Percentiles rank a stretch among this genome's conserved stretches.
phyloP scores from a whole-genome alignment of 257 asterid genomes.

The Solanum dulcamara region DNA sequence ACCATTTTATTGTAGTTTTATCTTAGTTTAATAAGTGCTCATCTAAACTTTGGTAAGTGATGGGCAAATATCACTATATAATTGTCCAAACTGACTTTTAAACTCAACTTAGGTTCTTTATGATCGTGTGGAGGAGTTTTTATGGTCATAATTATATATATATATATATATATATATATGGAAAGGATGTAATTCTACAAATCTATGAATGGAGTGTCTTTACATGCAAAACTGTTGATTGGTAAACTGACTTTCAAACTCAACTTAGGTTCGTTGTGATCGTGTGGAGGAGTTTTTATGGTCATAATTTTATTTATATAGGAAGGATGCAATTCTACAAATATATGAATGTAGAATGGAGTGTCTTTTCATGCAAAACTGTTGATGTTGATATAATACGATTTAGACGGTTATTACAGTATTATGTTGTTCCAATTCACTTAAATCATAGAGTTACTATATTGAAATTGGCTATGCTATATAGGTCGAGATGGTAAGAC shows the following conservation, averaged over 20 bases:
- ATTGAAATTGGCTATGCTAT: not conserved
- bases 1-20: not conserved
- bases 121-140: not conserved
- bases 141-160: not conserved
- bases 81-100: not conserved
- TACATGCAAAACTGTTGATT: not conserved
- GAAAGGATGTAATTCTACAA: not conserved
- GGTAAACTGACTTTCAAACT: not conserved
- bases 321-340: not conserved
- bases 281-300: not conserved
- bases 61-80: not conserved
- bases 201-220: not conserved
- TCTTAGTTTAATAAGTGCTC: not conserved
- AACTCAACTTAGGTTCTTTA: not conserved
- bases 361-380: not conserved
- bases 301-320: not conserved
- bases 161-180: not conserved
- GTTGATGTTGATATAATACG: not conserved
- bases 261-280: not conserved
- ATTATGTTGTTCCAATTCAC: not conserved
- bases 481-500: not conserved
- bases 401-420: not conserved
- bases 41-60: not conserved
- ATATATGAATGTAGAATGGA: not conserved
- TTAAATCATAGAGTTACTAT: not conserved